These are phyloP conservation scores for Wickerhamiella spandovensis DNA, from an alignment of 805 yeast genomes.

Conservation along the genomic window DNA sequence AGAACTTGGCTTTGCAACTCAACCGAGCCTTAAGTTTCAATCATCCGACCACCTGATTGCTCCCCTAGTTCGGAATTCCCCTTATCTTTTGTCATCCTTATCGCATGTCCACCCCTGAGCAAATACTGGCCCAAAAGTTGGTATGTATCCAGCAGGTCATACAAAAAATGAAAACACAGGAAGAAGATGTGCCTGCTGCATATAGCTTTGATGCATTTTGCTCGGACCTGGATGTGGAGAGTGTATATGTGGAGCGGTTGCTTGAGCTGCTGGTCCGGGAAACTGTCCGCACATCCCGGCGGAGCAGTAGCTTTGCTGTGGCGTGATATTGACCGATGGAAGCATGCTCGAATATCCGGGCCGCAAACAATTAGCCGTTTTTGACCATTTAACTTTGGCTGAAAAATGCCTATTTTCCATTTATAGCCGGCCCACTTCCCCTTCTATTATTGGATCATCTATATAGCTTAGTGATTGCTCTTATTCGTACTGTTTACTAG, in stretches of 20 bases:
- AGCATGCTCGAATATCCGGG: too few species aligned
- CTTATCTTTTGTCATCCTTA: background rate
- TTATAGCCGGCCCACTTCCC: too few species aligned
- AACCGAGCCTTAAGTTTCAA: background rate
- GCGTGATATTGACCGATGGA: too few species aligned
- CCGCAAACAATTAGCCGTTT: too few species aligned
- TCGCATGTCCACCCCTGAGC: slow-evolving; percentile 2
- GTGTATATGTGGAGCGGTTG: slow-evolving; percentile 14
- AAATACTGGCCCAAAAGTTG: slow-evolving; percentile 9
- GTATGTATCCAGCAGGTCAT: slow-evolving; percentile 8
- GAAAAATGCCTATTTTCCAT: background rate
- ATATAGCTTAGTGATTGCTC: background rate
- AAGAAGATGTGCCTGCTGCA: slow-evolving; percentile 9
- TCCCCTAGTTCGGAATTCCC: background rate
- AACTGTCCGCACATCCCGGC: slow-evolving; percentile 8
- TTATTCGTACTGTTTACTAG: background rate
- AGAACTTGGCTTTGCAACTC: background rate
- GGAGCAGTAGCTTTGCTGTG: background rate
- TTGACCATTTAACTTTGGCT: too few species aligned
- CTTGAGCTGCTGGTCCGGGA: slow-evolving; percentile 18
- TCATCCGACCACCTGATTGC: background rate
- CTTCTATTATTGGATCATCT: background rate
- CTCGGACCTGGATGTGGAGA: slow-evolving; percentile 17
- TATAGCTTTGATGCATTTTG: slow-evolving; percentile 19
- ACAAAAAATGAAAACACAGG: slow-evolving; percentile 2